Base-by-base conservation (phyloP, 768 basidiomycete species). In the Termitomyces sp. region DNA sequence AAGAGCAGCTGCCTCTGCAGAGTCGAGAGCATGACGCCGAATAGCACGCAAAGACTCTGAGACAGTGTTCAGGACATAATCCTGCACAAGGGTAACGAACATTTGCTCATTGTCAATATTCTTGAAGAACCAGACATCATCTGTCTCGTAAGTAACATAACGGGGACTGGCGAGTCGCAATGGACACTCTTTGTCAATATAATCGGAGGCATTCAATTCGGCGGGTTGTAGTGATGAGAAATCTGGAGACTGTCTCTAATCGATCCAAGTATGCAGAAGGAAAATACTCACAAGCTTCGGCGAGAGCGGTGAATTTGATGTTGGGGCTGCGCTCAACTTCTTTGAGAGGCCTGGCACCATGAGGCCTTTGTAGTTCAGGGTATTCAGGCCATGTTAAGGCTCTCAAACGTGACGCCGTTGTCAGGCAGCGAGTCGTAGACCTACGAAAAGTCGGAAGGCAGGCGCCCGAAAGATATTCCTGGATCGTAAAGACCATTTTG, bases 91-190 rank as follows among this genome's bases (percentile, higher is more conserved):
- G 0, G 20, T 32, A 17, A 65, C 5, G 29, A 63, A 61, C 15
- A 64, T 55, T 15, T 67, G 63, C 49, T 71, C 68, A 43, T 70
- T 68, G 48, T 63, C 60, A 17, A 71, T 60, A 20, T 61, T 57
- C 29, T 52, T 61, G 12, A 70, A 56, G 32, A 65, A 63, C 5
- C 56, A 17, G 17, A 57, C 32, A 47, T 70, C 70, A 6, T 20
- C 54, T 2, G 60, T 54, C 11, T 68, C 66, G 32, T 67, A 70
- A 14, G 53, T 25, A 29, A 67, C 58, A 10, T 65, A 36, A 14
- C 61, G 61, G 1, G 50, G 42, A 56, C 62, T 67, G 0, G 68
- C 65, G 5, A 71, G 54, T 17, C 63, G 63, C 37, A 70, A 56
- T 8, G 61, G 57, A 4, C 64, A 64, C 0, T 61, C 59, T 37